A percentile compares a stretch with the other conserved stretches of the same genome.
These are phyloP conservation scores for Pezicula rhizophila DNA, from an alignment of 2,329 filamentous ascomycete species.

Conservation along the genomic window DNA sequence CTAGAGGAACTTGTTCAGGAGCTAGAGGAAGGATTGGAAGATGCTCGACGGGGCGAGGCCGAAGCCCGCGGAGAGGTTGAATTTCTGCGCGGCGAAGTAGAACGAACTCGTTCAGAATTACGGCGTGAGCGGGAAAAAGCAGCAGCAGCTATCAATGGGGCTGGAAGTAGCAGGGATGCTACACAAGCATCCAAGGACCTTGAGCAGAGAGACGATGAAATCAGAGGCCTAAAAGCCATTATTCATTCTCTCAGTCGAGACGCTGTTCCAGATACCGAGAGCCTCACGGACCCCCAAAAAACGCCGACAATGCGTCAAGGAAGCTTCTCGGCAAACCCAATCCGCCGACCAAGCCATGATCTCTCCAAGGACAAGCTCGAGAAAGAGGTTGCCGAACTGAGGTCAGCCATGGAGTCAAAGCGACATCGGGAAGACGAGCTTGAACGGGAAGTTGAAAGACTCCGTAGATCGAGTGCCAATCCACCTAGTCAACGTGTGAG, in stretches of 20 bases:
- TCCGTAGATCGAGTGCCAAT: conserved; percentile 43
- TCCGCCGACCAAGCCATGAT: conserved; percentile 31
- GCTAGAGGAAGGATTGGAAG: conserved; percentile 91
- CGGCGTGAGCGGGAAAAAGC: conserved; percentile 83
- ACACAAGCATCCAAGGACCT: conserved; percentile 63
- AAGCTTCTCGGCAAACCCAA: conserved; percentile 6
- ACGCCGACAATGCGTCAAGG: conserved; percentile 23
- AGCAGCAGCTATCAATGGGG: conserved; percentile 52
- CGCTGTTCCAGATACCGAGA: conserved; percentile 33
- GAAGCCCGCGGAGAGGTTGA: conserved; percentile 95
- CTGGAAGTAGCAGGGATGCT: conserved; percentile 34
- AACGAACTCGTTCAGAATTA: conserved; percentile 81
- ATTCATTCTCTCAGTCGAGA: conserved; percentile 91
- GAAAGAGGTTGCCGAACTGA: conserved; percentile 73
- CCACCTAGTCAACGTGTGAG: conserved; percentile 42
- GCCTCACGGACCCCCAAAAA: conserved; percentile 20
- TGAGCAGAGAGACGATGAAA: conserved; percentile 94
- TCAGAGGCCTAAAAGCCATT: conserved; percentile 92
- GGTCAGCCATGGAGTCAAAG: conserved; percentile 67
- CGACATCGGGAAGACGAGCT: conserved; percentile 73
- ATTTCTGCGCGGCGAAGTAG: conserved; percentile 89
- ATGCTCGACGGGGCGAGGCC: conserved; percentile 87
- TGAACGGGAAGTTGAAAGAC: conserved; percentile 69
- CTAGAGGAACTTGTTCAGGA: conserved; percentile 95
- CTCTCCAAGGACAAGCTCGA: conserved; percentile 66